Base-by-base conservation (phyloP, 1,139 yeast species). In the Debaryomyces udenii region DNA sequence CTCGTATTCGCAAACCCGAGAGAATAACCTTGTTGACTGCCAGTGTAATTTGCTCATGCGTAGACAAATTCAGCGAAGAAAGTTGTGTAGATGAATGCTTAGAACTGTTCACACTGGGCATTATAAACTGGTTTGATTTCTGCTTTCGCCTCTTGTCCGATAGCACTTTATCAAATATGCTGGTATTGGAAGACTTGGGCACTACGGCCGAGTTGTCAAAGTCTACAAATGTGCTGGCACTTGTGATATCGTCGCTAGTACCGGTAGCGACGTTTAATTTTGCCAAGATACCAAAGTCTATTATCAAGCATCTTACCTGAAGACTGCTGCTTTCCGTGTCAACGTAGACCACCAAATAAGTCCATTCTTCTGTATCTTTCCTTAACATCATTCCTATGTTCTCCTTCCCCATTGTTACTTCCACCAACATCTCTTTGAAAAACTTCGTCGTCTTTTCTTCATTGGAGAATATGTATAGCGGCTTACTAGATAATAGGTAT, bases 1-100 rank as follows among this genome's bases (percentile, higher is more conserved):
- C 78, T 35, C 78, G 56, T 17, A 73, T 58, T 42, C 78, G 51
- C 28, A 73, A 57, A 0, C 78, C 78, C 5, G 76, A 69, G 6
- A 66, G 53, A 5, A 71, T 64, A 13, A 70, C 54, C 43, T 67
- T 68, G 39, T 59, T 63, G 20, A 70, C 56, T 9, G 69, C 68
- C 40, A 56, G 61, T 40, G 62, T 59, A 20, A 67, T 57, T 42
- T 68, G 74, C 15, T 67, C 71, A 27, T 55, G 56, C 22, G 63
- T 52, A 7, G 56, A 52, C 7, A 64, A 50, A 1, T 50, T 49
- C 56, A 53, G 64, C 9, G 56, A 45, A 5, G 52, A 39, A 11
- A 51, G 42, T 6, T 51, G 49, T 22, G 47, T 44, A 11, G 41
- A n/a, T 36, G 43, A n/a, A 1, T 16, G 37, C 14, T 37, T 11